Percentiles rank a stretch among this genome's conserved stretches.
Evolutionary conservation across 2,329 filamentous ascomycete genomes (phyloP).

Genomic region (Coniochaeta hoffmannii): DNA sequence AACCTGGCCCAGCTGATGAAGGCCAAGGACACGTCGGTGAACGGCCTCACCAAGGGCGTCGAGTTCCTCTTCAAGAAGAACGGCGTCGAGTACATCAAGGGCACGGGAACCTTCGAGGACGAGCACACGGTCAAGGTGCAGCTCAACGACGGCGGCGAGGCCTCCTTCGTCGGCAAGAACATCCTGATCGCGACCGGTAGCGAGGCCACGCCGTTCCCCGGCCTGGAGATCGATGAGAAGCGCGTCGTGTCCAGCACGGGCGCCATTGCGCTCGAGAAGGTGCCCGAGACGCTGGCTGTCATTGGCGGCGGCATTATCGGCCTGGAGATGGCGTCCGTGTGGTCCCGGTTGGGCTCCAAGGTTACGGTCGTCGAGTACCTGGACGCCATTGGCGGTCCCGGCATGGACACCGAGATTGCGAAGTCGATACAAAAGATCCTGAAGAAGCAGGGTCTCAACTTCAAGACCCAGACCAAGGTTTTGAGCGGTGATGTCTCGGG

Average conservation of each 20-base stretch:
- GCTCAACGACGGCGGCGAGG: constrained; percentile 86
- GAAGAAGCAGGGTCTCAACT: constrained; percentile 93
- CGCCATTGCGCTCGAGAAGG: constrained; percentile 79
- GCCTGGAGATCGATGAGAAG: constrained; percentile 94
- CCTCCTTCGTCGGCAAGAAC: constrained; percentile 84
- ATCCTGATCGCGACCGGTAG: constrained; percentile 96
- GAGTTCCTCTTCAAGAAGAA: constrained; percentile 99
- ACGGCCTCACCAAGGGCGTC: constrained; percentile 87
- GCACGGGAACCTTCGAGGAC: constrained; percentile 76
- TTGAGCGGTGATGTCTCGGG: constrained; percentile 72
- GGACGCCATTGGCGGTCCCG: constrained; percentile 90
- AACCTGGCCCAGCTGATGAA: constrained; percentile 97
- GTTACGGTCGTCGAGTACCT: constrained; percentile 98
- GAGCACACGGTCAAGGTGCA: constrained; percentile 89
- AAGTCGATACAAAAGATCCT: constrained; percentile 91
- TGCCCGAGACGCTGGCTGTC: constrained; percentile 94
- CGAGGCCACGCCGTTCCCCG: constrained; percentile 93
- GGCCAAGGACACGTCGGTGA: constrained; percentile 89
- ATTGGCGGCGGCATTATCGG: constrained; percentile 99
- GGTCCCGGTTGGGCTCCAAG: constrained; percentile 87
- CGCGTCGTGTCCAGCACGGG: constrained; percentile 95
- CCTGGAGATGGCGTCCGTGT: constrained; percentile 96
- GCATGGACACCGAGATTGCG: constrained; percentile 91
- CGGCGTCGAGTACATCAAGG: constrained; percentile 96
- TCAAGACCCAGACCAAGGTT: constrained; percentile 98